phyloP scores from a whole-genome alignment of 176 grass and related monocot genomes.

The barley (Hordeum vulgare) region MorexV3_pseudomolecules_assembly NC_058519.1:607132717-607133216 shows the following conservation, averaged over 20 bases:
- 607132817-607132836: constrained; percentile 66
- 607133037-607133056: neutral
- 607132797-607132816: constrained; percentile 58
- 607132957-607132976: neutral
- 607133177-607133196: constrained; percentile 73
- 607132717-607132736: constrained; percentile 37
- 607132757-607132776: constrained; percentile 81
- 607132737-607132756: constrained; percentile 87
- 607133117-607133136: constrained; percentile 65
- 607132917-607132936: neutral
- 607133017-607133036: constrained; percentile 65
- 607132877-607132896: neutral
- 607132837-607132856: constrained; percentile 97
- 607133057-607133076: neutral
- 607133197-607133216: constrained; percentile 18
- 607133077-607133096: neutral
- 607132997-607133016: constrained; percentile 92
- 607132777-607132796: constrained; percentile 87
- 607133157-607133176: constrained; percentile 67
- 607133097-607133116: neutral
- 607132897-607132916: neutral
- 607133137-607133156: constrained; percentile 94
- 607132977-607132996: constrained; percentile 92
- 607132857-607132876: constrained; percentile 57
- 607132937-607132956: neutral